A percentile compares a stretch with the other conserved stretches of the same genome.
phyloP scores from a whole-genome alignment of 2,329 filamentous ascomycete genomes.

The Cladophialophora immunda region DNA sequence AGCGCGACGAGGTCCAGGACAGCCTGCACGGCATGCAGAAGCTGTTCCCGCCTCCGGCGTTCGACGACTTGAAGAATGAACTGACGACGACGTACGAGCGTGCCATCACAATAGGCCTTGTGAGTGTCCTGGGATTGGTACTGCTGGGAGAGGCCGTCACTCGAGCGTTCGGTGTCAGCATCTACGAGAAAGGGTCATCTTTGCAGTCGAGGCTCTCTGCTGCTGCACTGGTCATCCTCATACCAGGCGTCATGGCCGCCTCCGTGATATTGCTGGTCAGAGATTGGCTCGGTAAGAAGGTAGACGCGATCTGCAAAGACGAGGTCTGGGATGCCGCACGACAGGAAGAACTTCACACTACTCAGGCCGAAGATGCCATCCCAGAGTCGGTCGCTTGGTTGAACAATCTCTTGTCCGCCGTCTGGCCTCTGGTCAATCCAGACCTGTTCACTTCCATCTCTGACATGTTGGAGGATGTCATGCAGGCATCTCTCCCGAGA shows the following conservation, averaged over 20 bases:
- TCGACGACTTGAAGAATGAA: slow-evolving; percentile 54
- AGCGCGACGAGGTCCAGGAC: slow-evolving; percentile 52
- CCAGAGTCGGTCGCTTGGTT: slow-evolving; percentile 77
- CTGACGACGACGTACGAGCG: slow-evolving; percentile 56
- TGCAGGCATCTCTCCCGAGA: slow-evolving; percentile 77
- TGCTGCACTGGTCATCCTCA: slow-evolving; percentile 10
- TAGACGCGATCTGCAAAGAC: slow-evolving; percentile 71
- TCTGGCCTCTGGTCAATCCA: slow-evolving; percentile 80
- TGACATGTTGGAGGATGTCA: slow-evolving; percentile 79
- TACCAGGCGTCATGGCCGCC: slow-evolving; percentile 26
- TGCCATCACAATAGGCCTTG: slow-evolving; percentile 51
- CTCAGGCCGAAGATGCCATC: slow-evolving; percentile 50
- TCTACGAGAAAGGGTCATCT: slow-evolving; percentile 14
- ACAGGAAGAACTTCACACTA: slow-evolving; percentile 49
- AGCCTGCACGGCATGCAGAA: slow-evolving; percentile 57
- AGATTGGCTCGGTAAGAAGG: slow-evolving; percentile 69
- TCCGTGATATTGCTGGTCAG: slow-evolving; percentile 57
- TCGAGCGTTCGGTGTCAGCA: slow-evolving; percentile 19
- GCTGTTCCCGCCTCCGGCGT: slow-evolving; percentile 64
- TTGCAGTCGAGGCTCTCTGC: slow-evolving; percentile 14
- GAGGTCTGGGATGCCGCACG: slow-evolving; percentile 74
- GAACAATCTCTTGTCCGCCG: slow-evolving; percentile 71
- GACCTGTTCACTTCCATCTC: slow-evolving; percentile 74
- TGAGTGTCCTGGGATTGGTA: slow-evolving; percentile 38
- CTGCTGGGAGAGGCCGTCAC: slow-evolving; percentile 26